Base-by-base conservation (phyloP, 1,139 yeast species). In the Debaryomyces fabryi region DNA sequence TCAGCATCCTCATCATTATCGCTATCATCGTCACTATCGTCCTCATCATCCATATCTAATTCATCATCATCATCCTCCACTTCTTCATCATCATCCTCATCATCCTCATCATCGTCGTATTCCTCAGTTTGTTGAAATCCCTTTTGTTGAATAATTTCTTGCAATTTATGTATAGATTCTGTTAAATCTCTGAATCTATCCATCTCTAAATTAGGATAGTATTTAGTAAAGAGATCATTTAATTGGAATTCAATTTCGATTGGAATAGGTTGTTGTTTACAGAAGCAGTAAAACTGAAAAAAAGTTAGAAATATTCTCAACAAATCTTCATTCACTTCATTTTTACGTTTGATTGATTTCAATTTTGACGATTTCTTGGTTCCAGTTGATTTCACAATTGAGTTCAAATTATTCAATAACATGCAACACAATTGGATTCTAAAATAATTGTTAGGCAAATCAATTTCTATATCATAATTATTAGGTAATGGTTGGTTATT, bases 281-380 rank as follows among this genome's bases (percentile, higher is more conserved):
- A 79, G 61, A 76, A 80, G n/a, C 81, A 66, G 59, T 89, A 91
- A 61, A 82, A 90, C 58, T 90, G 96, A 53, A 90, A 84, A 57
- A 83, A 86, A 16, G 77, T 74, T 53, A 86, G 58, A 53, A 86
- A 80, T 3, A 78, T 63, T 6, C 69, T 68, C 25, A 85, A 54
- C 40, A 73, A 50, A 9, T 64, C 66, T 48, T 63, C 53, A 42
- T 56, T 52, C 3, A 50, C 37, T 15, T 53, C 53, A 32, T 49
- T 29, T 57, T 43, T 46, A 29, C 44, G 39, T 30, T 27, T 18
- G 9, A 23, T 44, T 34, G 45, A 33, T 39, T 47, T 33, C 27
- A 27, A 37, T 38, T 51, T 36, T 7, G 33, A 36, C 10, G 36
- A 15, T 12, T 40, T 40, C 15, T 40, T 40, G 13, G 43, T 30